Base-by-base conservation (phyloP, 495 filamentous ascomycete species). In the Penicillium ucsense region DNA sequence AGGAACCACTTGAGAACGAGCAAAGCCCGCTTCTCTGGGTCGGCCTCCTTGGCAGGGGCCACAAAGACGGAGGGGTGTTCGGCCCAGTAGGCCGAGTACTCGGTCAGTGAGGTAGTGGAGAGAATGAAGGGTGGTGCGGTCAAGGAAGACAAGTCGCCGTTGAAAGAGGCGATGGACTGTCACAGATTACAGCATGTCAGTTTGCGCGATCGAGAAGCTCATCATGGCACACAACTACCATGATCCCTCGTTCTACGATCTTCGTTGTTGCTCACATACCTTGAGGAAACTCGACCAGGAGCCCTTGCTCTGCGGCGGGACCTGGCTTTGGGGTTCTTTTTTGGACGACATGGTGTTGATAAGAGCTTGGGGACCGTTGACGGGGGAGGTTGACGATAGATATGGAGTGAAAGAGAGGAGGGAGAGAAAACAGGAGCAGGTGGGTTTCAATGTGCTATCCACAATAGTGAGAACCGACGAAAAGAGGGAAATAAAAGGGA, bases 101-200 rank as follows among this genome's bases (percentile, higher is more conserved):
- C 92, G 53, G 85, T 86, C 43, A 98, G 77, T 55, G 88, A 94
- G 47, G 86, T 95, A 29, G 85, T 81, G 42, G 88, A 91, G 35
- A 96, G 83, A 65, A 98, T 96, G 64, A 96, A 98, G 8, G 92
- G 88, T 35, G 92, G 92, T 20, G 92, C 91, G 32, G 92, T 96
- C 66, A 97, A 73, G 45, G 88, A 88, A 8, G 91, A 86, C 38
- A 98, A 81, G 57, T 98, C 92, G 57, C 94, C 92, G 68, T 88
- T 95, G 75, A 96, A 97, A 12, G 88, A 92, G 35, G 92, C 88
- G 58, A 98, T 89, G 30, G 90, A 94, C 88, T 94, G 45, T 11
- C 2, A 3, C 33, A 8, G 20, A 10, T 5, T 43, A 44, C 31
- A 6, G 34, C 35, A 49, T 45, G 20, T 20, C 20, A 20, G 20